A percentile compares a stretch with the other conserved stretches of the same genome.
Conservation (phyloP, 75 land plant species). For the Cryptomeria japonica region DNA sequence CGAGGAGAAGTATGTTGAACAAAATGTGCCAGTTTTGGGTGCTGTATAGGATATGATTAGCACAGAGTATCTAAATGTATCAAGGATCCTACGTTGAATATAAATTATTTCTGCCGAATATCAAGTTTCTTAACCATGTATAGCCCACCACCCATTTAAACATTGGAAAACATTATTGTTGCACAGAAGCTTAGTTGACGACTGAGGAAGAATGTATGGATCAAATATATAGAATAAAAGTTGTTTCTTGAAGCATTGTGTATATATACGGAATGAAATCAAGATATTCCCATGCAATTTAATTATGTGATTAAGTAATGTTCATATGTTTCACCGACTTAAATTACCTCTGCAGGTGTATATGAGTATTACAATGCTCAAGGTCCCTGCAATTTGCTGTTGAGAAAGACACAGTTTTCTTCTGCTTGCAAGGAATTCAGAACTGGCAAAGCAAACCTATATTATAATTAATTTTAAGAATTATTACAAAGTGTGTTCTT, state of each 20-base stretch:
- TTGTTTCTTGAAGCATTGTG: neutral
- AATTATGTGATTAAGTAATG: neutral
- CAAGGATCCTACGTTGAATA: neutral
- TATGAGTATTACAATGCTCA: neutral
- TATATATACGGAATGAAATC: neutral
- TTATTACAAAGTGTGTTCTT: no score
- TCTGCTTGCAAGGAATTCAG: no score
- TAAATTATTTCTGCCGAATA: neutral
- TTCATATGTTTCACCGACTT: neutral
- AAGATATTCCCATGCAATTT: neutral
- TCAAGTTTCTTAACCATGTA: neutral
- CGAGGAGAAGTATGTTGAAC: neutral
- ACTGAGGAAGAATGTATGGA: neutral
- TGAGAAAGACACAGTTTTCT: neutral
- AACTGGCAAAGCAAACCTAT: no score
- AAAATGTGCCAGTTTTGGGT: neutral
- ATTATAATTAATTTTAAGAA: no score
- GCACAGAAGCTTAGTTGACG: neutral
- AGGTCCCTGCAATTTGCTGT: neutral
- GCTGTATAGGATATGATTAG: neutral
- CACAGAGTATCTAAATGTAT: neutral
- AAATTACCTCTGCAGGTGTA: neutral
- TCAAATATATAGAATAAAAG: neutral
- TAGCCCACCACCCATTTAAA: neutral
- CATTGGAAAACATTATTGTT: neutral